These are phyloP conservation scores for Erythrophleum ivorense DNA, from an alignment of 331 rosid genomes.

Conservation along the genomic window DNA sequence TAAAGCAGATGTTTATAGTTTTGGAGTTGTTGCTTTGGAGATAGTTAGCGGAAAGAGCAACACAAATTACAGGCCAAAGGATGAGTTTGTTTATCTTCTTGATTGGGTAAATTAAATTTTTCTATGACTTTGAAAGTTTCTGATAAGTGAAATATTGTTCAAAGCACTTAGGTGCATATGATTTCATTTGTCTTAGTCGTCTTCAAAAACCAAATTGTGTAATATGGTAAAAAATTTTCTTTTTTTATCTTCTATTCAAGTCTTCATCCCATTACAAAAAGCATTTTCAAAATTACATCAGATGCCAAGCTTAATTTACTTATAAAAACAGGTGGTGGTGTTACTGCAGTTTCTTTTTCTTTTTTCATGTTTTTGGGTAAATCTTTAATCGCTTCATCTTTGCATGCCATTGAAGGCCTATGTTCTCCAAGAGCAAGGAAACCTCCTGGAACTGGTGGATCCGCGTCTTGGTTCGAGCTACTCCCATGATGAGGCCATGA, in stretches of 20 bases:
- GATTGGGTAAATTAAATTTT: slow-evolving; percentile 63
- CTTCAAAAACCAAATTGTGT: background rate
- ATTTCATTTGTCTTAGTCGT: background rate
- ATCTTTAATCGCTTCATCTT: background rate
- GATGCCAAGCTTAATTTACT: background rate
- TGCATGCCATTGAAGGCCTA: slow-evolving; percentile 62
- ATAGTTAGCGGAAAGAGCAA: slow-evolving; percentile 81
- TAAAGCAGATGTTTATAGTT: slow-evolving; percentile 84
- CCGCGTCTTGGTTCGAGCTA: slow-evolving; percentile 61
- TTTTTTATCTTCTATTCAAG: background rate
- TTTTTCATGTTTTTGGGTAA: background rate
- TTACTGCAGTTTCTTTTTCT: background rate
- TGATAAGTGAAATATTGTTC: background rate
- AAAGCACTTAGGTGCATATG: background rate
- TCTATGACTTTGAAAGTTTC: background rate
- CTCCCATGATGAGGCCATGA: slow-evolving; percentile 64
- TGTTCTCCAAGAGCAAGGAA: slow-evolving; percentile 88
- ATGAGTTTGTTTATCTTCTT: slow-evolving; percentile 77
- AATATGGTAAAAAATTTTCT: background rate
- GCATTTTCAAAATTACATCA: background rate
- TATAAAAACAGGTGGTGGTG: background rate
- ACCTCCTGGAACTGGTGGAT: slow-evolving; percentile 79
- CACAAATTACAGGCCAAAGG: slow-evolving; percentile 64
- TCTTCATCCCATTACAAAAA: slow-evolving; percentile 4
- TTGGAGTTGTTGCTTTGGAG: slow-evolving; percentile 74